Evolutionary conservation across 2,329 filamentous ascomycete species (phyloP), one percentile per base, ranked within the genome.

Genomic region (Aspergillus tubingensis): DNA sequence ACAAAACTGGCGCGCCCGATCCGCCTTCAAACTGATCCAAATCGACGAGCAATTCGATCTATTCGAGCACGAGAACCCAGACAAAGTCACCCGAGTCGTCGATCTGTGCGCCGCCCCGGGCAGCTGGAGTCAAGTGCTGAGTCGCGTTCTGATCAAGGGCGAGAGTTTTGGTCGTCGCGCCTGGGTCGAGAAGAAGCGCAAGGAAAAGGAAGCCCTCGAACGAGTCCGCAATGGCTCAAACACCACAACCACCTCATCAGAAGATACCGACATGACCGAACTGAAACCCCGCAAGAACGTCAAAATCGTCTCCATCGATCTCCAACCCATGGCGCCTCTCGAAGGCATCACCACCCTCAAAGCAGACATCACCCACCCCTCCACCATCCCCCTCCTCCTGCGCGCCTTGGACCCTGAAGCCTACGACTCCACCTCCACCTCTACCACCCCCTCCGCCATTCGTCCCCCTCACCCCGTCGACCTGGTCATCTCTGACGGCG

Each of bases 81-180:
- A 91, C 67, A 87, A 89, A 70, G 94, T 98, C 51, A 94, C 91
- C 2, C 86, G 95, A 38, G 95, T 99, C 1, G 94, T 99, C 15
- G 95, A 99, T 75, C 84, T 99, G 19, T 99, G 95, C 73, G 95
- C 95, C 32, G 95, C 95, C 0, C 95, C 95, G 0, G 95, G 95
- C 27, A 96, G 92, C 71, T 99, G 95, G 95, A 96, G 92, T 51
- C 95, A 99, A 76, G 95, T 99, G 0, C 85, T 99, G 13, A 98
- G 94, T 11, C 87, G 95, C 19, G 91, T 97, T 0, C 80, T 99
- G 59, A 96, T 98, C 76, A 93, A 95, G 76, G 92, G 92, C 54
- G 93, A 98, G 78, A 91, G 88, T 66, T 96, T 97, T 67, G 93
- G 93, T 3, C 85, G 91, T 23, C 82, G 88, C 58, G 90, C 92